These are phyloP conservation scores for Comarum palustre DNA, from an alignment of 306 rosid genomes.

Conservation along the genomic window DNA sequence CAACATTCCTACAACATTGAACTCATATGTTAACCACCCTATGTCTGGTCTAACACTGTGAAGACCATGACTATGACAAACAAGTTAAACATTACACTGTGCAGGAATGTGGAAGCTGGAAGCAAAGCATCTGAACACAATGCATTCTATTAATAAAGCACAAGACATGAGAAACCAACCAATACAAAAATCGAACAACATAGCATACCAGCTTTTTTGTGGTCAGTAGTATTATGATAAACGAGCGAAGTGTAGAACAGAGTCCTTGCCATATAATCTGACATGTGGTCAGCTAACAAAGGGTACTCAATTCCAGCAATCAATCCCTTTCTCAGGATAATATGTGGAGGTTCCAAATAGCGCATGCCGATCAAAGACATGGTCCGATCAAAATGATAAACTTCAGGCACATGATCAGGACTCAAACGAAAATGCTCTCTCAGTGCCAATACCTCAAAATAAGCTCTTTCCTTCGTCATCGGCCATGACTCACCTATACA, in stretches of 20 bases:
- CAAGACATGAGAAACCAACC: background rate
- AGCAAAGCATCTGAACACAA: background rate
- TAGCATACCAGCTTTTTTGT: slow-evolving; percentile 65
- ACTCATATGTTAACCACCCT: background rate
- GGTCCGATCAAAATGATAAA: slow-evolving; percentile 76
- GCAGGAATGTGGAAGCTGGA: background rate
- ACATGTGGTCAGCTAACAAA: slow-evolving; percentile 59
- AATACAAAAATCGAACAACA: slow-evolving; percentile 1
- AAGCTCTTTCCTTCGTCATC: slow-evolving; percentile 86
- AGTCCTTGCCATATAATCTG: slow-evolving; percentile 75
- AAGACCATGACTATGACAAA: background rate
- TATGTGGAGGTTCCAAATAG: slow-evolving; percentile 86
- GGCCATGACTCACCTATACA: slow-evolving; percentile 95
- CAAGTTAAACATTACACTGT: background rate
- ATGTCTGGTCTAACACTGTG: background rate
- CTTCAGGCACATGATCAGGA: slow-evolving; percentile 75
- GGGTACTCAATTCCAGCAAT: slow-evolving; percentile 81
- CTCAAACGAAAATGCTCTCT: slow-evolving; percentile 33
- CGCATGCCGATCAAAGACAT: slow-evolving; percentile 90
- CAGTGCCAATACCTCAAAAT: slow-evolving; percentile 67
- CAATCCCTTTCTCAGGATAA: slow-evolving; percentile 83
- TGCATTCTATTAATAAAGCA: background rate
- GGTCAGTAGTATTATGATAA: slow-evolving; percentile 61
- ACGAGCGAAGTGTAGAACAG: slow-evolving; percentile 79
- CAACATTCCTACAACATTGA: background rate